Percentiles rank a stretch among this genome's conserved stretches.
These are phyloP conservation scores for Spizellomyces punctatus DNA, from an alignment of 192 early-diverging fungal genomes.

Conservation along the genomic window DNA sequence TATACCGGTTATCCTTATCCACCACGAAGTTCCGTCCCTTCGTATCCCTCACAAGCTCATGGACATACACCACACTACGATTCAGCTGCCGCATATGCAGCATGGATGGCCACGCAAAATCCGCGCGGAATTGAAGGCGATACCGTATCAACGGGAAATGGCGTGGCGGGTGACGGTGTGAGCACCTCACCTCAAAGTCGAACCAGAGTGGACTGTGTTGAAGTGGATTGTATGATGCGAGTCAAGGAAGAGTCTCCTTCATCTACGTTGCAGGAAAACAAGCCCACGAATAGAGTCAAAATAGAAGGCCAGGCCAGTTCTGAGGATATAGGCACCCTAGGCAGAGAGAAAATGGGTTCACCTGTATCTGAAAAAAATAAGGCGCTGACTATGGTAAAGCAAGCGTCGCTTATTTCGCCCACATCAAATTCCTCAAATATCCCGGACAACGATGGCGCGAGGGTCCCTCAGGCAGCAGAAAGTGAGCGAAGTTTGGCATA, in stretches of 20 bases:
- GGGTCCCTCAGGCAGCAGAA: slow-evolving; percentile 22
- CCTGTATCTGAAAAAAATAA: slow-evolving; percentile 1
- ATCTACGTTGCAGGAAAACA: not conserved
- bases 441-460: not conserved
- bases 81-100: slow-evolving; percentile 6
- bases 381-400: not conserved
- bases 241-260: not conserved
- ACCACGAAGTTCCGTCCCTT: not conserved
- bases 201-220: not conserved
- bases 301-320: not conserved
- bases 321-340: not conserved
- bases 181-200: not conserved
- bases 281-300: not conserved
- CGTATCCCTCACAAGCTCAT: slow-evolving; percentile 1
- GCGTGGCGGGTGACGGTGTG: not conserved
- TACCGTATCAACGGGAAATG: not conserved
- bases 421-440: not conserved
- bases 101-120: not conserved
- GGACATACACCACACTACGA: not conserved
- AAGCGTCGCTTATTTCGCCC: not conserved
- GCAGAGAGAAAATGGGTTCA: not conserved
- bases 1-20: slow-evolving; percentile 1
- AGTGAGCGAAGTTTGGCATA: slow-evolving; percentile 17
- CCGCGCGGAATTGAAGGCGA: not conserved
- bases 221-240: slow-evolving; percentile 6